Base-by-base conservation (phyloP, 208 protist species). In the Acanthamoeba comandoni region DNA sequence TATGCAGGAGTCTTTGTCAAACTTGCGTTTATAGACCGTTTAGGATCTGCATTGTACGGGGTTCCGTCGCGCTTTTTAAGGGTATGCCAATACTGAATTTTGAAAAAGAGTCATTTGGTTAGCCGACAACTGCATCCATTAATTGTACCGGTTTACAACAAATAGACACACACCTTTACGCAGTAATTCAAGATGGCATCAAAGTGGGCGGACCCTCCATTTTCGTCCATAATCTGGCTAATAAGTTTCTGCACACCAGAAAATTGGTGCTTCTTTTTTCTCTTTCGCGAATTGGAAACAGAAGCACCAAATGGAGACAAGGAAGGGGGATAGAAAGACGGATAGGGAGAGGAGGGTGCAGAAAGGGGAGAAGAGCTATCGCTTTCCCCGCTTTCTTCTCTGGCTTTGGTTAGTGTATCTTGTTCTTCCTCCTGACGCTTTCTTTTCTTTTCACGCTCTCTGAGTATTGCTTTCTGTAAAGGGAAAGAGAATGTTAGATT, bases 11-110 rank as follows among this genome's bases (percentile, higher is more conserved):
- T 70, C 31, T 70, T 64, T 13, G 79, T 88, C 39, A 88, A 62
- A 19, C 58, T 58, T 9, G 79, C 58, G 17, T 88, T 88, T 19
- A 88, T 88, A n/a, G 79, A 88, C 0, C 79, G 79, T 17, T 88
- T 88, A 62, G 79, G 79, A 48, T 88, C 79, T 0, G 79, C 79
- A 26, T 64, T 88, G 79, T 88, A 88, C 19, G 79, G 79, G 39
- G 79, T 31, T 22, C 79, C 79, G 9, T 88, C 79, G 35, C 58
- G 39, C 57, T 70, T 67, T 9, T 62, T 55, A n/a, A 88, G 79
- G 19, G 79, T 88, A 69, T 62, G 57, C 79, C 79, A 88, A 19
- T 49, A 39, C 79, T 88, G 79, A 35, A 67, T 17, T 39, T 43
- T 39, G 49, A 2, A n/a, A 53, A 9, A 7, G 71, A 35, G 9